These are phyloP conservation scores for Stylosanthes scabra DNA, from an alignment of 331 rosid species.

Conservation along the genomic window DNA sequence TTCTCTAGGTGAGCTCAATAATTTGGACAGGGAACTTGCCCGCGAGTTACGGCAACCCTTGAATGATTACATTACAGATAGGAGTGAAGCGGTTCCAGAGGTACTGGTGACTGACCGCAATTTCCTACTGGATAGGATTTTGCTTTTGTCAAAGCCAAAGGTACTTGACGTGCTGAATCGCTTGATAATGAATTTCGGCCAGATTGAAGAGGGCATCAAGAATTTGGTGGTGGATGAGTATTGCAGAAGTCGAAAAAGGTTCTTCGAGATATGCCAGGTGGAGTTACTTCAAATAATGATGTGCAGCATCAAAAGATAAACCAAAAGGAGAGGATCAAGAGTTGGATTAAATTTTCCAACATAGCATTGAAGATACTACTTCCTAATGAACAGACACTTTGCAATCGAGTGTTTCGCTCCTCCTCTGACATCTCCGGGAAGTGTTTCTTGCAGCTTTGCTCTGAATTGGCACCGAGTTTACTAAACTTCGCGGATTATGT, in stretches of 20 bases:
- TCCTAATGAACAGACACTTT: constrained; percentile 75
- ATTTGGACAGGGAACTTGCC: too few relatives aligned
- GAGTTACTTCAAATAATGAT: constrained; percentile 48
- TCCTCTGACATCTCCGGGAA: constrained; percentile 55
- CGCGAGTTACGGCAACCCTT: neutral
- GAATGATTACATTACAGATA: neutral
- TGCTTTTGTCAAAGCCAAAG: too few relatives aligned
- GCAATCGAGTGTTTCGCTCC: constrained; percentile 60
- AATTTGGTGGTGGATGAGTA: constrained; percentile 61
- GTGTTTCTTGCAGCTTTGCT: constrained; percentile 63
- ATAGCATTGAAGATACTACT: constrained; percentile 65
- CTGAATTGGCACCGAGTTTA: constrained; percentile 51
- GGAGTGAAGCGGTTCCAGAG: neutral
- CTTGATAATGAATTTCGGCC: constrained; percentile 48
- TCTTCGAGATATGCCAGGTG: constrained; percentile 61
- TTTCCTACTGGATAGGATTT: constrained; percentile 60
- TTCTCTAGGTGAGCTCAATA: too few relatives aligned
- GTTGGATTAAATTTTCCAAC: constrained; percentile 67
- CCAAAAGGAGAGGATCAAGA: constrained; percentile 48
- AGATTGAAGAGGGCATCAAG: constrained; percentile 55
- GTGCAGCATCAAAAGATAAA: constrained; percentile 1
- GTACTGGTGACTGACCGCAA: constrained; percentile 38
- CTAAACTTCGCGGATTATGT: constrained; percentile 57
- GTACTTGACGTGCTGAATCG: constrained; percentile 66
- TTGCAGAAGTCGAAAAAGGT: constrained; percentile 63